phyloP scores from a whole-genome alignment of 441 rosid species.

The Arabidopsis hybrid region DNA sequence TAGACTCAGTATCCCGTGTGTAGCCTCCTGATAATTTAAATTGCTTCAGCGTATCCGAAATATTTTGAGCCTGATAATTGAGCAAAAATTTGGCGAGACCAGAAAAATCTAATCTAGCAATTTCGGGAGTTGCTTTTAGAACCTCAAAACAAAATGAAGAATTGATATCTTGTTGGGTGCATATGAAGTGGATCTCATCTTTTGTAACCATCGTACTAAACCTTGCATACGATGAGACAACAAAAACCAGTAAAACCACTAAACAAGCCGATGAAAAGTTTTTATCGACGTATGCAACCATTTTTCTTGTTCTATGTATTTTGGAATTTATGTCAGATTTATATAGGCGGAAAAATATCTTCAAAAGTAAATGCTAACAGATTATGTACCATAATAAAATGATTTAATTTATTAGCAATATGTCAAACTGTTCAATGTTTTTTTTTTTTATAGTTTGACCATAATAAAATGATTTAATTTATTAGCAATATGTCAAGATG shows the following conservation, averaged over 20 bases:
- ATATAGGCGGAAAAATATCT: background rate
- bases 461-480: background rate
- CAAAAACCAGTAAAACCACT: background rate
- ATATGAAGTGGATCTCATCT: background rate
- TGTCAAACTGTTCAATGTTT: no score
- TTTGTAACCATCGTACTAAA: constrained; percentile 1
- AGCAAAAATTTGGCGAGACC: constrained; percentile 2
- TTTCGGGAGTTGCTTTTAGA: background rate
- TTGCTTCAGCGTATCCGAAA: background rate
- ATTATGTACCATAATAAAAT: background rate
- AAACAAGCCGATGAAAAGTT: background rate
- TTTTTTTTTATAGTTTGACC: background rate
- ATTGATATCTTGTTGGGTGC: background rate
- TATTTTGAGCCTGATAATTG: background rate
- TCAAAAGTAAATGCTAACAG: background rate
- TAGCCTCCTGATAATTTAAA: no score
- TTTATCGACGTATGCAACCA: background rate
- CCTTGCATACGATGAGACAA: constrained; percentile 16
- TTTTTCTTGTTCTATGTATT: constrained; percentile 23
- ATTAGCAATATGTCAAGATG: no score
- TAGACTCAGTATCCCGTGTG: no score
- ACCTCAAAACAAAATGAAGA: constrained; percentile 6
- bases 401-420: background rate
- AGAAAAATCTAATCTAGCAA: background rate
- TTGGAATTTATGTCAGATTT: no score